Base-by-base conservation (phyloP, 352 stramenopile species). In the Phytophthora europaea region DNA sequence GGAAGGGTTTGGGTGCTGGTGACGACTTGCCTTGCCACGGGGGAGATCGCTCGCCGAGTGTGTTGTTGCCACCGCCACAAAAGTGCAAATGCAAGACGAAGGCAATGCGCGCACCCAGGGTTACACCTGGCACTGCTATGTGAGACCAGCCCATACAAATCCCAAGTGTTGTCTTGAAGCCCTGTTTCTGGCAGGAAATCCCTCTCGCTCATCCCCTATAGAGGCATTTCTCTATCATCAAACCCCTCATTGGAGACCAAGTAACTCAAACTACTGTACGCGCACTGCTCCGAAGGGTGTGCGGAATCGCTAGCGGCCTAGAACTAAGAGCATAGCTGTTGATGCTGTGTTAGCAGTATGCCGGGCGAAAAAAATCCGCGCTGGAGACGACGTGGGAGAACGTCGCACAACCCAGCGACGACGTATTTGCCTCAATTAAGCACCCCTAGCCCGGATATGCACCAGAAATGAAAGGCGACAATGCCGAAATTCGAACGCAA, bases 41-140 rank as follows among this genome's bases (percentile, higher is more conserved):
- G 18, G 18, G 45, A 26, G 20, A 54, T 23, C 43, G 43, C 16
- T 54, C 47, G 47, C 45, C 45, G 45, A 51, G 45, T 50, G 65
- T 48, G 55, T 67, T 65, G 53, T 76, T 47, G 45, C 50, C 38
- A 58, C 45, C 31, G 57, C 38, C 51, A 34, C 45, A 38, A 76
- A 79, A 73, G 61, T 33, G 47, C 58, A 74, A 76, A 79, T 76
- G 70, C 67, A 71, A 56, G 73, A 80, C 69, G 73, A 75, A 65
- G 61, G 61, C 72, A 73, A 76, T 76, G 52, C 59, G 54, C 64
- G 57, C 43, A 76, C 57, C 63, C 40, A 70, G 51, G 16, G 50
- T 36, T 48, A 40, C 62, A 69, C 38, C 63, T 70, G 64, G 56
- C 31, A 26, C 15, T 60, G 67, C 54, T 54, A 76, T 52, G 62